These are phyloP conservation scores for Gonapodya sp. DNA, from an alignment of 192 early-diverging fungal genomes.

Conservation along the genomic window DNA sequence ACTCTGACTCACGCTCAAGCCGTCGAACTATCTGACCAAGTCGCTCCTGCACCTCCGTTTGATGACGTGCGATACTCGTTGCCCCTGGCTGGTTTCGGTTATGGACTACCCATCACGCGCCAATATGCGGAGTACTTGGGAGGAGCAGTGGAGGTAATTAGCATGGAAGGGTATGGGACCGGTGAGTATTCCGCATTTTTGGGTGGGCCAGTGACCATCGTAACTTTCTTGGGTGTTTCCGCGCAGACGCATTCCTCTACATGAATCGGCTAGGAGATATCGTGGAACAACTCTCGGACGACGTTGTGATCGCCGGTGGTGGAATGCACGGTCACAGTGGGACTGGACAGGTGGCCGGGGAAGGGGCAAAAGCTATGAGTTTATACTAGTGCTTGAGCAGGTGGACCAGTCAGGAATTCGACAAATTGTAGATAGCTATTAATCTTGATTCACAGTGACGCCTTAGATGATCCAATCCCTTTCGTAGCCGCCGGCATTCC, in stretches of 20 bases:
- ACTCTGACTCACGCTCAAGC: background rate
- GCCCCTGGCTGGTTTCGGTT: constrained; percentile 4
- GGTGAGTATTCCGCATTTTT: background rate
- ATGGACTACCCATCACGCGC: constrained; percentile 7
- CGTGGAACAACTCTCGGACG: constrained; percentile 9
- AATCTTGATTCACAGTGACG: too few species aligned
- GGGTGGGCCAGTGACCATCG: constrained; percentile 2
- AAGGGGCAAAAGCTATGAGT: background rate
- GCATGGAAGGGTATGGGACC: constrained; percentile 8
- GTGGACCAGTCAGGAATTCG: too few species aligned
- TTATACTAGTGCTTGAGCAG: too few species aligned
- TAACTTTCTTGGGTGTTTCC: background rate
- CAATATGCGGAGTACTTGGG: constrained; percentile 10
- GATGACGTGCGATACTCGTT: constrained; percentile 9
- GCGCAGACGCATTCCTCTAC: constrained; percentile 6
- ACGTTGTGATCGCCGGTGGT: background rate
- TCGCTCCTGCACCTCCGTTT: background rate
- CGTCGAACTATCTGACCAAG: background rate
- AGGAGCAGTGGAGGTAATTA: constrained; percentile 4
- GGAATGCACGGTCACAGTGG: background rate
- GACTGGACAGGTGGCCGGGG: too few species aligned
- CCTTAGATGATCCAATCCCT: too few species aligned
- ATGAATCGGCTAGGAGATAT: background rate
- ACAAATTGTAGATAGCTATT: too few species aligned
- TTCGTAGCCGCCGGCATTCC: too few species aligned